Base-by-base conservation (phyloP, 1,139 yeast species). In the Arxiozyma heterogenica region DNA sequence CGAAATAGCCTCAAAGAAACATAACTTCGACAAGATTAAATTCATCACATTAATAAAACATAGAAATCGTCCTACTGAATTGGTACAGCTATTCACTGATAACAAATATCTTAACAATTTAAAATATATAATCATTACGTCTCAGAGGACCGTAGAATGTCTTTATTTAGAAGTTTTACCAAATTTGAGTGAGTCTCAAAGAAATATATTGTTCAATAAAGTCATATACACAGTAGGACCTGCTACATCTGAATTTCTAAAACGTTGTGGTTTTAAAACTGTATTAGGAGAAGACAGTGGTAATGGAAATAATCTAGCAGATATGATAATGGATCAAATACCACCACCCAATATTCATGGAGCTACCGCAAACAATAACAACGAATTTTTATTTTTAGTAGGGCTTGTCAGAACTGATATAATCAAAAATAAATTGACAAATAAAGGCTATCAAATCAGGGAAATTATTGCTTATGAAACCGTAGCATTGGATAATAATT, bases 61-160 rank as follows among this genome's bases (percentile, higher is more conserved):
- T 66, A 74, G 77, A 1, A 83, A 80, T 54, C 71, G 77, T 53
- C 75, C 79, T 18, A 60, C 65, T 0, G 74, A 69, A 18, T 75
- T 85, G 3, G 64, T 74, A 2, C 59, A 60, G 0, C 76, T 75
- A 56, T 69, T 87, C 11, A 63, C 62, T 7, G 72, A 80, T 2
- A 60, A 64, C 0, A 74, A 71, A 25, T 83, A 82, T 59, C 57
- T 77, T 11, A 44, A 61, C 4, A 61, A 68, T 0, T 66, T 77
- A 51, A 73, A 76, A 54, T 79, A 81, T 0, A 70, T 88, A 46
- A 84, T 93, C 12, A 82, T 93, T n/a, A 90, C 98, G 0, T 86
- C 95, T 3, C 97, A 91, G 66, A 71, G 98, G 60, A 95, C 97
- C 0, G 95, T 91, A 0, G 97, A 91, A 63, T 85, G 91, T 41